phyloP scores from a whole-genome alignment of 2,329 filamentous ascomycete genomes.

The Sclerotinia glacialis region DNA sequence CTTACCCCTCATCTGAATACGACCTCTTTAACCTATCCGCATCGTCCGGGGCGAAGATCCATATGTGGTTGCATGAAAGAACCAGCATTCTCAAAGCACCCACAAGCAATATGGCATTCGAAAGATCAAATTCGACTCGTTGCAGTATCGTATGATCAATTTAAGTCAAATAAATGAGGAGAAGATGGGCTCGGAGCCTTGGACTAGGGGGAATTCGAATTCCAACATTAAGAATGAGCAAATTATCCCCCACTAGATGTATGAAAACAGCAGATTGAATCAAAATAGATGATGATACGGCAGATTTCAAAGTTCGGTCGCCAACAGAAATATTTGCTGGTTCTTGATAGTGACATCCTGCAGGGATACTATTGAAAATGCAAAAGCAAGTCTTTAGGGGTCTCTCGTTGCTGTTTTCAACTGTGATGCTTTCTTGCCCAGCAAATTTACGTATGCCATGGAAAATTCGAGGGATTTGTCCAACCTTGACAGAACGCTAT shows the following conservation, averaged over 20 bases:
- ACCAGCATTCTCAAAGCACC: neutral
- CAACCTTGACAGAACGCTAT: neutral
- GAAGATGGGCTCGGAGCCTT: neutral
- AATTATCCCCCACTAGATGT: neutral
- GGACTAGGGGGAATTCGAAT: neutral
- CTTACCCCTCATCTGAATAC: conserved; percentile 10
- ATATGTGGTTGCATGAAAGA: neutral
- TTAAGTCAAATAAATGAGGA: neutral
- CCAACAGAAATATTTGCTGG: neutral
- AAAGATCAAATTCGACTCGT: neutral
- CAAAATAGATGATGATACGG: conserved; percentile 9
- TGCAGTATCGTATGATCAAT: conserved; percentile 7
- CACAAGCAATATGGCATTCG: neutral
- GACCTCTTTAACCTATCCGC: neutral
- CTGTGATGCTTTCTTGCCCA: neutral
- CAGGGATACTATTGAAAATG: neutral
- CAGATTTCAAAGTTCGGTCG: conserved; percentile 2
- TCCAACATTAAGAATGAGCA: neutral
- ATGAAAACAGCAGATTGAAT: neutral
- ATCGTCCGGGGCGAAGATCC: neutral
- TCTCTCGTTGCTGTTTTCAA: neutral
- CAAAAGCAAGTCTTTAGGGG: neutral
- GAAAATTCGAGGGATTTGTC: neutral
- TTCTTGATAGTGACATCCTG: neutral
- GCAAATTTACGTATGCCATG: conserved; percentile 12